Evolutionary conservation across 805 yeast genomes (phyloP).

Genomic region (Brettanomyces bruxellensis): DNA sequence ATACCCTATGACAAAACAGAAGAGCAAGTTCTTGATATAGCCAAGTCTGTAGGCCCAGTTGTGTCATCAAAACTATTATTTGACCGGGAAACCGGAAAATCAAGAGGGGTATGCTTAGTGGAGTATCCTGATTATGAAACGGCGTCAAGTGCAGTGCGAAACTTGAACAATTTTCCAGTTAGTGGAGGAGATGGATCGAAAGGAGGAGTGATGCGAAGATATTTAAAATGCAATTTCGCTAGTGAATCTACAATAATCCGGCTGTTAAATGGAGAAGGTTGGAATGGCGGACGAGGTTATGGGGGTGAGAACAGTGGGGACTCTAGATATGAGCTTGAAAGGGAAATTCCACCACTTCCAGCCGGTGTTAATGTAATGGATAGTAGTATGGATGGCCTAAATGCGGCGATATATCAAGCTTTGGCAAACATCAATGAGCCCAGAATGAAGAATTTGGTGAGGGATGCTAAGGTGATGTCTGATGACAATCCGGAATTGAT

Average conservation of each 20-base stretch:
- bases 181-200: constrained; percentile 1
- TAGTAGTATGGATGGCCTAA: constrained; percentile 24
- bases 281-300: neutral
- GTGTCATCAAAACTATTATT: constrained; percentile 64
- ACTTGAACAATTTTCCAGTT: constrained; percentile 60
- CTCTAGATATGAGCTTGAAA: constrained; percentile 9
- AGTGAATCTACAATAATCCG: constrained; percentile 34
- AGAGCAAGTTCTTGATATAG: constrained; percentile 79
- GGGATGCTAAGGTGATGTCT: constrained; percentile 54
- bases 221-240: constrained; percentile 66
- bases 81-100: constrained; percentile 82
- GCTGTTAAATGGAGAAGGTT: constrained; percentile 8
- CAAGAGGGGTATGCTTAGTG: constrained; percentile 79
- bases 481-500: constrained; percentile 48
- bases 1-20: constrained; percentile 93
- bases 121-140: constrained; percentile 78
- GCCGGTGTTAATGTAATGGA: constrained; percentile 36
- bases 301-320: neutral
- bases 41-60: constrained; percentile 84
- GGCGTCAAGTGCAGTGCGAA: constrained; percentile 85
- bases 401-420: constrained; percentile 36
- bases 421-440: constrained; percentile 38
- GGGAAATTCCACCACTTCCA: constrained; percentile 43
- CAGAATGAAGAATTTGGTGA: constrained; percentile 38
- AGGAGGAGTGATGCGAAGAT: constrained; percentile 26